Percentiles rank a stretch among this genome's conserved stretches.
Evolutionary conservation across 73 alveolate genomes (phyloP).

Genomic region (Blepharisma japonicum): DNA sequence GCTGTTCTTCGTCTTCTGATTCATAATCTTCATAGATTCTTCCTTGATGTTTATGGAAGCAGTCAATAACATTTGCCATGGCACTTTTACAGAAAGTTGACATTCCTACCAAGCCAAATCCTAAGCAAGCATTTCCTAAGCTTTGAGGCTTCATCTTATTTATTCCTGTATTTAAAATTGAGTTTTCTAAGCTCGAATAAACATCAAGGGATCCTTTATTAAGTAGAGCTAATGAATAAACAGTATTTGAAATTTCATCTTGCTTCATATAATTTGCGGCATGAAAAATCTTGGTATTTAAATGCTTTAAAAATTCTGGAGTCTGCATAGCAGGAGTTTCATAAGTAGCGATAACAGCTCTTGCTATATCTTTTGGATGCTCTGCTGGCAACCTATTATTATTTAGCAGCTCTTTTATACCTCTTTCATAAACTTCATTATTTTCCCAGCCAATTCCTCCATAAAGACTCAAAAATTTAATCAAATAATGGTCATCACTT

Average conservation of each 20-base stretch:
- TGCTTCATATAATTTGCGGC: slow-evolving; percentile 9
- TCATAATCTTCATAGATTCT: neutral
- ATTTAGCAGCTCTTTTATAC: neutral
- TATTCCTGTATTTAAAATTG: neutral
- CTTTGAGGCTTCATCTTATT: neutral
- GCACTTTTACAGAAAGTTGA: neutral
- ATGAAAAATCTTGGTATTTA: neutral
- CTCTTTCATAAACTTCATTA: neutral
- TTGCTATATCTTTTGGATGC: neutral
- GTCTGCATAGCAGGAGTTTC: neutral
- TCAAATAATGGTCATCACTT: neutral
- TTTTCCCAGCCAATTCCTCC: neutral
- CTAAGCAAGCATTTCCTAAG: slow-evolving; percentile 14
- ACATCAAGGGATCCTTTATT: neutral
- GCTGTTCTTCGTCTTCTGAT: neutral
- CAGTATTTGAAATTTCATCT: neutral
- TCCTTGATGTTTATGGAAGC: slow-evolving; percentile 11
- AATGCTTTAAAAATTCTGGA: neutral
- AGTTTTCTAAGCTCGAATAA: neutral
- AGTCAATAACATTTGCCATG: neutral
- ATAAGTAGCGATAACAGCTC: neutral
- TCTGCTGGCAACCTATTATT: neutral
- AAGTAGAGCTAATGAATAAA: neutral
- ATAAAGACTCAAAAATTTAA: neutral
- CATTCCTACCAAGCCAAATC: neutral